Conservation (phyloP, 179 eudicot genomes). For the Kewa caespitosa region DNA sequence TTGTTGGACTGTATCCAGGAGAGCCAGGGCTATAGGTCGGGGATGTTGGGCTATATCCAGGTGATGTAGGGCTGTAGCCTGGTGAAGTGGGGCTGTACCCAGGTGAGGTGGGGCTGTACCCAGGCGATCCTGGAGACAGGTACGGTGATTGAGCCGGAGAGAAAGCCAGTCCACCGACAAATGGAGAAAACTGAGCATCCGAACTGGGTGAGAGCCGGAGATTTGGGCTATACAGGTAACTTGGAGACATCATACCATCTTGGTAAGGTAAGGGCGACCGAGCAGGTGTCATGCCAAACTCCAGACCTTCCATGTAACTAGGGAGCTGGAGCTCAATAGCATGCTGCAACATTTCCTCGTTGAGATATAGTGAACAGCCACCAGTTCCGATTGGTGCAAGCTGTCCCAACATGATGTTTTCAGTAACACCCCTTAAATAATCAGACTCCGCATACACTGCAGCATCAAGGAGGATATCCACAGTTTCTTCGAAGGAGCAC, state of each 20-base stretch:
- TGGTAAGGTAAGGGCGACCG: conserved; percentile 83
- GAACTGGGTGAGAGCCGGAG: conserved; percentile 59
- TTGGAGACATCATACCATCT: conserved; percentile 87
- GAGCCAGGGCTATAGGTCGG: conserved; percentile 79
- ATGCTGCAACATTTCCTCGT: conserved; percentile 85
- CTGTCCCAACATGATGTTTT: conserved; percentile 96
- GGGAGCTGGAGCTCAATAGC: conserved; percentile 91
- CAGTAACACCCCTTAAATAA: conserved; percentile 85
- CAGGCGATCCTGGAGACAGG: conserved; percentile 40
- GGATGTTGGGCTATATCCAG: conserved; percentile 86
- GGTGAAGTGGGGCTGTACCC: conserved; percentile 79
- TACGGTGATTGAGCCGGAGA: conserved; percentile 56
- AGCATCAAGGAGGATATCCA: conserved; percentile 97
- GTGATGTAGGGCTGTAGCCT: conserved; percentile 75
- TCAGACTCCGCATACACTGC: conserved; percentile 96
- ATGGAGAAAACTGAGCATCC: conserved; percentile 84
- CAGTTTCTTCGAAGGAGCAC: conserved; percentile 99
- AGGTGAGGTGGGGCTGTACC: conserved; percentile 74
- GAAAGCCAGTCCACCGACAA: conserved; percentile 69
- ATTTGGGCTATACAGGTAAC: conserved; percentile 70
- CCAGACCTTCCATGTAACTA: conserved; percentile 82
- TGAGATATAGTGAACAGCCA: conserved; percentile 69
- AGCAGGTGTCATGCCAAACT: conserved; percentile 86
- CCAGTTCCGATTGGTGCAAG: conserved; percentile 99
- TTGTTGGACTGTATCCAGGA: conserved; percentile 77